phyloP scores from a whole-genome alignment of 352 stramenopile species.

The Phytopythium delawarense region DNA sequence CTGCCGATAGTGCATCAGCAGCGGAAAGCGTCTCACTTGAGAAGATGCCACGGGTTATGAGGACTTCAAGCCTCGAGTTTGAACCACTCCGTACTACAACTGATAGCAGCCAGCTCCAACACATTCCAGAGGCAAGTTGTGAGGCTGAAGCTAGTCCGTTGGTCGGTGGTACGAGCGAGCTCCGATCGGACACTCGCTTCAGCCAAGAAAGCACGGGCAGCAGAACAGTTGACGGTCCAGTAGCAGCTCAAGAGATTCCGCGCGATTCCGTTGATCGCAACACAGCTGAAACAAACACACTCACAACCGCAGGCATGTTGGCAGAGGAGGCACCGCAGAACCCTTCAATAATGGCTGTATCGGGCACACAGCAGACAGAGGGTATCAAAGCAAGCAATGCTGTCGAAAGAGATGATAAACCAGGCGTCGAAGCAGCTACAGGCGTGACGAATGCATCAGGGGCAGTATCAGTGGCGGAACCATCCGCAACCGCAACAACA shows the following conservation, averaged over 20 bases:
- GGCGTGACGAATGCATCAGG: not conserved
- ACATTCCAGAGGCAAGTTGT: not conserved
- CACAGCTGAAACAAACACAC: too few relatives aligned
- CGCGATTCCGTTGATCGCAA: not conserved
- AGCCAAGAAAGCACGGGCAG: not conserved
- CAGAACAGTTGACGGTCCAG: not conserved
- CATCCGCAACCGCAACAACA: not conserved
- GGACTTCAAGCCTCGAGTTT: not conserved
- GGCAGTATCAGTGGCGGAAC: not conserved
- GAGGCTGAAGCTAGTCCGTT: not conserved
- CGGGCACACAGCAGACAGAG: not conserved
- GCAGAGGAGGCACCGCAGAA: not conserved
- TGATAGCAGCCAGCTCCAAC: not conserved
- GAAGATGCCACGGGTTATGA: not conserved
- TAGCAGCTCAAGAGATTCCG: not conserved
- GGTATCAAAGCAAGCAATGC: not conserved
- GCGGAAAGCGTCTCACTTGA: not conserved
- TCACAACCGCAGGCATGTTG: not conserved
- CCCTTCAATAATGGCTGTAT: not conserved
- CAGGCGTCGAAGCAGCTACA: not conserved
- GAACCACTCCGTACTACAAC: not conserved
- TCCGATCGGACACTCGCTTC: not conserved
- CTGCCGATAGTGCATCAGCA: not conserved
- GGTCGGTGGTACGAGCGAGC: not conserved
- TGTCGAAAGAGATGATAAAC: not conserved